Evolutionary conservation across 192 early-diverging fungal genomes (phyloP), one percentile per base, ranked within the genome.

Genomic region (Umbelopsis vinacea): DNA sequence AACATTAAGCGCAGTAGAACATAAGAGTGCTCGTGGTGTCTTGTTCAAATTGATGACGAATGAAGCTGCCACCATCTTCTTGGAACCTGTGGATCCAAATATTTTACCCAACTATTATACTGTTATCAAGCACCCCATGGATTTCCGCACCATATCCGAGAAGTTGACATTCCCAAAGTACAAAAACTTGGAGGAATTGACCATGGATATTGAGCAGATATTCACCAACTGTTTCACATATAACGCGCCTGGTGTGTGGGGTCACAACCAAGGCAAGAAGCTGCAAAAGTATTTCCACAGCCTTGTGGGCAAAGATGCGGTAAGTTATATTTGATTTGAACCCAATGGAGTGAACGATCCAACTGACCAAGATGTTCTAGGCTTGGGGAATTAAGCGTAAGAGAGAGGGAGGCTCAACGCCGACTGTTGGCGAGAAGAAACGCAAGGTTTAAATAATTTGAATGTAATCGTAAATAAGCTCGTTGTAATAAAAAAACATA

Each of bases 121-220:
- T 43, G 69, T 92, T 43, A 86, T 94, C 71, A 91, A 90, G 45
- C 21, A 57, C 0, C 92, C 92, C 0, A 93, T 93, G 88, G 92
- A 93, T 71, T 80, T 93, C 3, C 85, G 88, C 22, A 93, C 91
- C 0, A 84, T 92, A 24, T 78, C 74, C 54, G 80, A 81, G 6
- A 87, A 89, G 40, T 80, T 93, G 4, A 85, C 84, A 6, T 74
- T 83, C n/a, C 73, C 73, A n/a, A 67, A 77, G 23, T 92, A 93
- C 77, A 66, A 37, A 4, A 80, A 45, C 0, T 70, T 85, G 0
- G 67, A 74, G 3, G 83, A 86, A 50, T 81, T 93, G 40, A 69
- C 80, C n/a, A 73, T 76, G 12, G 89, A 92, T 67, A 76, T 93
- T 11, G 60, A 81, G 24, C 75, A 87, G 35, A 82, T 93, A 0